Base-by-base conservation (phyloP, 257 asterid genomes). In the Vinca minor region DNA sequence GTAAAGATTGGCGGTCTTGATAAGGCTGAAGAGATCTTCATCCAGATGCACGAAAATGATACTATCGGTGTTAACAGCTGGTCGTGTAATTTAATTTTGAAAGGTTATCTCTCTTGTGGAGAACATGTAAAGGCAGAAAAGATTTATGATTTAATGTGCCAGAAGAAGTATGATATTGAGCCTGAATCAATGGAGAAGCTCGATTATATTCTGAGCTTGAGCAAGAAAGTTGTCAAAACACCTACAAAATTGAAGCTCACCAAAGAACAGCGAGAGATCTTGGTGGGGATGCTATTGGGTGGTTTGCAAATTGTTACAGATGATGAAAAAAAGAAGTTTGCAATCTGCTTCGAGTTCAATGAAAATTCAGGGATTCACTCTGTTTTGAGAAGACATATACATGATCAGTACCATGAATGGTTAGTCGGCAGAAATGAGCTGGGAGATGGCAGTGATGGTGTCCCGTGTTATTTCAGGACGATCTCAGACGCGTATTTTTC, bases 331-430 rank as follows among this genome's bases (percentile, higher is more conserved):
- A 81, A 65, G 76, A 80, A 67, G 39, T 76, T 72, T 45, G 74
- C 79, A 1, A 26, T 87, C 50, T 73, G 75, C 64, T 93, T 84
- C 65, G 74, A 74, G 36, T 89, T 89, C 75, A 76, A 77, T 39
- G 95, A 84, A 68, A 72, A 79, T 64, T 81, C 67, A 26, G 67
- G 58, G 66, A 64, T 75, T 57, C 96, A 93, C 74, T 74, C 77
- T 28, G 65, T 75, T 56, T 53, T 89, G 69, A 82, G 81, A 77
- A 77, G 79, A 62, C 87, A 80, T 54, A 64, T 92, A 70, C 68
- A 85, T 63, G 81, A 84, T 68, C 77, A 72, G 58, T 93, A 77
- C 70, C 97, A 78, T 13, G 95, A 89, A 75, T 93, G 97, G 97
- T 67, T 93, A 68, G 76, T 77, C 52, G 64, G 53, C 72, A 29